Conservation (phyloP, 345 rosid genomes). For the Hypericum perforatum region DNA sequence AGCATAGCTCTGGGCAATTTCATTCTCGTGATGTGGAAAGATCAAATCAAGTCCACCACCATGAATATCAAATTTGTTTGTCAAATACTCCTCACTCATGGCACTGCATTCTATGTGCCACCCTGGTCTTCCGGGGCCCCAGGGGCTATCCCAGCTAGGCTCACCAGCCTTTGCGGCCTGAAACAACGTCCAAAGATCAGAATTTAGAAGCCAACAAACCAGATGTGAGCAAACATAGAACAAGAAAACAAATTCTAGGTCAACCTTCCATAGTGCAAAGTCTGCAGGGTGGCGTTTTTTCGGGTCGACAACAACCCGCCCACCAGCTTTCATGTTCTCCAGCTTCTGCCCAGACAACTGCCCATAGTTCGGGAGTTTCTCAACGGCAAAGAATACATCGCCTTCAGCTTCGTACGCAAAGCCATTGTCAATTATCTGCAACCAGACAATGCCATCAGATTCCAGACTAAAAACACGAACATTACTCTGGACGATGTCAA, state of each 20-base stretch:
- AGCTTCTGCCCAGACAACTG: conserved; percentile 57
- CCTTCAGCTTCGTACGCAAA: conserved; percentile 65
- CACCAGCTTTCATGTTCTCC: conserved; percentile 75
- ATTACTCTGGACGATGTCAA: neutral
- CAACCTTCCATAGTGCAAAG: conserved; percentile 91
- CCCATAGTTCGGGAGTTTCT: conserved; percentile 67
- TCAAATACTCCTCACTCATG: conserved; percentile 73
- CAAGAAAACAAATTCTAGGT: neutral
- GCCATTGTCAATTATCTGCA: conserved; percentile 71
- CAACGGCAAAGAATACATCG: conserved; percentile 75
- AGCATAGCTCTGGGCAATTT: conserved; percentile 77
- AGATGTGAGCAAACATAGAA: too few species aligned
- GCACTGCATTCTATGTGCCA: conserved; percentile 99
- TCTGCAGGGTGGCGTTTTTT: conserved; percentile 83
- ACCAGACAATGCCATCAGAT: conserved; percentile 1
- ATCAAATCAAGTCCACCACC: conserved; percentile 78
- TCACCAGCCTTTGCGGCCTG: conserved; percentile 91
- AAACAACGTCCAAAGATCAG: conserved; percentile 13
- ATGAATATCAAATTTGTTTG: conserved; percentile 66
- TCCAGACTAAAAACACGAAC: neutral
- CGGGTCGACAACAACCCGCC: conserved; percentile 72
- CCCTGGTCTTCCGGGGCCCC: conserved; percentile 96
- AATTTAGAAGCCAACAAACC: neutral
- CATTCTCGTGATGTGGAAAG: conserved; percentile 86
- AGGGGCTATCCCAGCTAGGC: conserved; percentile 79